These are phyloP conservation scores for Mycena crocata DNA, from an alignment of 768 basidiomycete species.

Conservation along the genomic window DNA sequence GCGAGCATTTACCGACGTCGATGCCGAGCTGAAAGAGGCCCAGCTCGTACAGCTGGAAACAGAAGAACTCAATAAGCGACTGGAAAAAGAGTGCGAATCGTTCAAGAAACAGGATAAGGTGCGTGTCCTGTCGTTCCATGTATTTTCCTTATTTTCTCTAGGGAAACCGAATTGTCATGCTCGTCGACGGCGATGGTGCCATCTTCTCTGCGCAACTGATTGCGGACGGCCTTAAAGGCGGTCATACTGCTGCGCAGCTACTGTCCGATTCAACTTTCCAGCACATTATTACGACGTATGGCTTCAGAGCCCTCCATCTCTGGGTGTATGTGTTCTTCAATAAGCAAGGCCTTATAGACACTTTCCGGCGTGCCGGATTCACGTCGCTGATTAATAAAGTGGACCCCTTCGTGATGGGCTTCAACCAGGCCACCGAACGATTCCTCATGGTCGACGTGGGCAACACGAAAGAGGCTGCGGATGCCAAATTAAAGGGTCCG, in stretches of 20 bases:
- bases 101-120: constrained; percentile 51
- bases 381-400: constrained; percentile 55
- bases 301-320: constrained; percentile 60
- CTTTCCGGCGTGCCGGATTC: constrained; percentile 57
- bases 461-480: constrained; percentile 77
- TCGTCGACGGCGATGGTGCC: constrained; percentile 75
- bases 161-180: constrained; percentile 59
- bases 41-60: constrained; percentile 9
- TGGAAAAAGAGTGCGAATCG: constrained; percentile 37
- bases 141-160: not conserved
- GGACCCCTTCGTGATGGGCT: constrained; percentile 76
- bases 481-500: constrained; percentile 80
- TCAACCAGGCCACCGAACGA: constrained; percentile 76
- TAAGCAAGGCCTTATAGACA: constrained; percentile 69
- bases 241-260: constrained; percentile 65
- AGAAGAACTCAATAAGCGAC: constrained; percentile 37
- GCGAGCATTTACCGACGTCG: constrained; percentile 54
- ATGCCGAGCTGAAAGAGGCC: constrained; percentile 41
- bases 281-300: constrained; percentile 47
- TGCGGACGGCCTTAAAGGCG: constrained; percentile 66
- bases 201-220: constrained; percentile 70
- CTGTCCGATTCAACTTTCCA: constrained; percentile 55
- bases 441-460: constrained; percentile 81
- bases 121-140: constrained; percentile 50
- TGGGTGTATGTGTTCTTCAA: constrained; percentile 77